Evolutionary conservation across 2,329 filamentous ascomycete genomes (phyloP), one percentile per base, ranked within the genome.

Genomic region (Sarocladiaceae sp.): DNA sequence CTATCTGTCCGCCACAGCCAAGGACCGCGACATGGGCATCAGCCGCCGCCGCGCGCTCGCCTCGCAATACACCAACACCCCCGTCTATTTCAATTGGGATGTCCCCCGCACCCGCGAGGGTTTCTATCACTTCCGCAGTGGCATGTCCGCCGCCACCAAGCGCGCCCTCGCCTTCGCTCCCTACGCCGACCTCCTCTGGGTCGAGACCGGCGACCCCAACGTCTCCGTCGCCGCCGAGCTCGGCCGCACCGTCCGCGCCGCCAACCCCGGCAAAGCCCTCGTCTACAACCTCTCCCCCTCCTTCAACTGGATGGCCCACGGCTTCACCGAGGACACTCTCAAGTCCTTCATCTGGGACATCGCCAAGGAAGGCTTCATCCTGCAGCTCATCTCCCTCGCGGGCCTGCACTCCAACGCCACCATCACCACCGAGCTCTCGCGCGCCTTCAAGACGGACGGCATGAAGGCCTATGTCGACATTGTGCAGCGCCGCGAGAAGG

Each of bases 231-330:
- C 88, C 0, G 71, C 76, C 3, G 72, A 75, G 42, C 88, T 98
- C 43, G 87, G 86, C 11, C 75, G 77, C 10, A 78, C 88, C 35
- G 93, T 98, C 48, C 80, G 85, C 45, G 66, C 70, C 0, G 70
- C 67, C 3, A 72, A 79, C 55, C 88, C 89, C 0, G 81, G 79
- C 48, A 97, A 97, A 76, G 85, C 87, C 27, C 77, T 98, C 19
- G 91, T 97, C 0, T 98, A 98, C 70, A 98, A 98, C 68, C 77
- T 98, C 2, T 90, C 84, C 4, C 93, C 93, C 1, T 95, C 88
- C 7, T 98, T 98, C 76, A 97, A 98, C 73, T 98, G 93, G 93
- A 93, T 94, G 80, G 82, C 82, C 10, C 90, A 97, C 61, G 93
- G 91, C 23, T 98, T 97, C 67, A 83, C 78, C 3, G 81, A 89